phyloP scores from a whole-genome alignment of 371 early-diverging fungal species.

The Entomophthora muscae region DNA sequence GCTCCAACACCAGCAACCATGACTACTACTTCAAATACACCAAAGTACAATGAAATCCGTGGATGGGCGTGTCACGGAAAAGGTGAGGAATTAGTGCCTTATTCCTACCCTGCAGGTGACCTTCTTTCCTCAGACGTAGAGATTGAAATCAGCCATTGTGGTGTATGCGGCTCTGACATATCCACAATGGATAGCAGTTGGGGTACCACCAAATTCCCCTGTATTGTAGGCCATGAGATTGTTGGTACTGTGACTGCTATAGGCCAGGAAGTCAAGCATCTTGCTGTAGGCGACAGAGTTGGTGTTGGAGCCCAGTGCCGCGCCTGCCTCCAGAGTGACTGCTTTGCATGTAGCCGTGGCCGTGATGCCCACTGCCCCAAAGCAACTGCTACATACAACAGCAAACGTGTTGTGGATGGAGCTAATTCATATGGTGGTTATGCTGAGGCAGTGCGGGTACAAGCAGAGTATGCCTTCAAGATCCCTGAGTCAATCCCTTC shows the following conservation, averaged over 20 bases:
- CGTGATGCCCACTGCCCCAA: conserved; percentile 43
- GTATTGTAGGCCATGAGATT: conserved; percentile 61
- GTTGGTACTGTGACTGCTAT: conserved; percentile 39
- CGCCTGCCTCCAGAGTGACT: conserved; percentile 21
- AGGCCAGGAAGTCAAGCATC: conserved; percentile 24
- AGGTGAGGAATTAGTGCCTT: too few relatives aligned
- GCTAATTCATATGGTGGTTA: conserved; percentile 25
- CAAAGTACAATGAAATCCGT: too few relatives aligned
- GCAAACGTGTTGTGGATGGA: not conserved
- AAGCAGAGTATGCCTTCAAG: conserved; percentile 25
- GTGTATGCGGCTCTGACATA: conserved; percentile 39
- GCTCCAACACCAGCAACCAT: too few relatives aligned
- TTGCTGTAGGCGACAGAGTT: conserved; percentile 53
- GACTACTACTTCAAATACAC: too few relatives aligned
- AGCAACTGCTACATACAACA: conserved; percentile 19
- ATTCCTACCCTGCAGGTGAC: too few relatives aligned
- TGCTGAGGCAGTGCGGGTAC: conserved; percentile 21
- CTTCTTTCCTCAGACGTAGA: too few relatives aligned
- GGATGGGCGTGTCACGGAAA: too few relatives aligned
- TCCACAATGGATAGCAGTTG: conserved; percentile 43
- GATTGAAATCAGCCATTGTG: conserved; percentile 26
- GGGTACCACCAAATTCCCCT: conserved; percentile 18
- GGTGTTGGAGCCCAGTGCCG: conserved; percentile 47
- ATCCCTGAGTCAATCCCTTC: conserved; percentile 27
- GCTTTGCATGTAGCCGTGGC: conserved; percentile 47